A percentile compares a stretch with the other conserved stretches of the same genome.
phyloP scores from a whole-genome alignment of 1,284 basidiomycete genomes.

The Sphaerobolus stellatus region DNA sequence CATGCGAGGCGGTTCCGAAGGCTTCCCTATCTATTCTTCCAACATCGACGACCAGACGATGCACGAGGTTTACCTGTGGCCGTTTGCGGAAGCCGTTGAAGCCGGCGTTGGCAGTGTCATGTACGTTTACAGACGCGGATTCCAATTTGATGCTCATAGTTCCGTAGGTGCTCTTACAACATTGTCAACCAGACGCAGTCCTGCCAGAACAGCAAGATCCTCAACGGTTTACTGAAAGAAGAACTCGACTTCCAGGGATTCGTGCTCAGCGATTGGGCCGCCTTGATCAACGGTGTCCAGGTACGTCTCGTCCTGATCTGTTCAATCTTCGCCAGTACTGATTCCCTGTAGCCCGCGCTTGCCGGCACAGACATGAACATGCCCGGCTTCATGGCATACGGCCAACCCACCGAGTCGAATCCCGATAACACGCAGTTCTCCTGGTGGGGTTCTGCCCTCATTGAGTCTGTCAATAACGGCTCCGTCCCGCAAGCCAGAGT shows the following conservation, averaged over 20 bases:
- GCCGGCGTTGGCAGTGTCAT: constrained; percentile 77
- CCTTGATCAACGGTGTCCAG: constrained; percentile 16
- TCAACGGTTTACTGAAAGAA: constrained; percentile 78
- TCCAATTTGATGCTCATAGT: neutral
- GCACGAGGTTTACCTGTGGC: constrained; percentile 71
- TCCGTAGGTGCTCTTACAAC: constrained; percentile 14
- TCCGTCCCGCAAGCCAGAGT: constrained; percentile 63
- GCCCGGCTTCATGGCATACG: constrained; percentile 23
- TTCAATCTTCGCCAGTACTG: constrained; percentile 14
- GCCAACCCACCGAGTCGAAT: constrained; percentile 18
- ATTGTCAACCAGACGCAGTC: constrained; percentile 74
- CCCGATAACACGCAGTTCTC: constrained; percentile 17
- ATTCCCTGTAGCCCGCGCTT: constrained; percentile 18
- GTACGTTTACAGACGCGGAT: constrained; percentile 54
- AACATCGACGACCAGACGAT: constrained; percentile 78
- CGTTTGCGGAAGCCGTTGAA: constrained; percentile 71
- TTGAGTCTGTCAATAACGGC: constrained; percentile 54
- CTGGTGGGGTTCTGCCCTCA: constrained; percentile 9
- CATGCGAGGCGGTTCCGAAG: constrained; percentile 34
- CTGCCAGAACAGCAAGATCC: constrained; percentile 72
- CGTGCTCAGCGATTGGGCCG: constrained; percentile 28
- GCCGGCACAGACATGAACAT: constrained; percentile 26
- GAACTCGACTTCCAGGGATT: constrained; percentile 39
- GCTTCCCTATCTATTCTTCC: constrained; percentile 41
- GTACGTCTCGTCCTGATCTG: constrained; percentile 13